Evolutionary conservation across 2,329 filamentous ascomycete genomes (phyloP), one percentile per base, ranked within the genome.

Genomic region (Aspergillus intermedius): DNA sequence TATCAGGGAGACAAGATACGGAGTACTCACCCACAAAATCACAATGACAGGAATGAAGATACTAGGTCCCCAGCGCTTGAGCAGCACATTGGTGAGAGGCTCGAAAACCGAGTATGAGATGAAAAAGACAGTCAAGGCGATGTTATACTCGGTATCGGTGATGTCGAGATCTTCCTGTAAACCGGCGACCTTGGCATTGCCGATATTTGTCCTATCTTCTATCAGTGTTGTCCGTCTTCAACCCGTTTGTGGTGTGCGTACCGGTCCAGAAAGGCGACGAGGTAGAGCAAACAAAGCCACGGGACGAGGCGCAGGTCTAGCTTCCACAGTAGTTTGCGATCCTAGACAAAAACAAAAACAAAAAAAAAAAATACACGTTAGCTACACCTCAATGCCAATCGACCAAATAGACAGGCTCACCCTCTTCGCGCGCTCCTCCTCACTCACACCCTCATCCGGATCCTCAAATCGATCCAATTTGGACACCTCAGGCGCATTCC

Each of bases 31-130:
- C 65, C 70, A 74, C 15, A 78, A 75, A 57, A 79, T 77, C 85
- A 95, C 94, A 61, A 94, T 94, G 28, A 79, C 73, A 2, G 89
- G 86, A 48, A 94, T 82, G 63, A 94, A 95, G 46, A 91, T 71
- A 35, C 84, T 88, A 0, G 90, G 90, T 1, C 82, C 78, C 52
- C 88, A 72, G 15, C 77, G 78, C 70, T 94, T 95, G 50, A 95
- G 81, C 21, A 95, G 69, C 42, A 91, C 74, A 64, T 95, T 94
- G 51, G 87, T 89, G 40, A 90, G 59, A 1, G 70, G 71, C 59
- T 93, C 88, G 54, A 88, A 90, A 30, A 90, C 69, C 2, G 87
- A 78, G 64, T 95, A 95, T 0, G 86, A 89, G 44, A 94, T 77
- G 71, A 94, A 95, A 73, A 95, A 95, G 57, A 94, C 85, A 30